phyloP scores from a whole-genome alignment of 2,329 filamentous ascomycete genomes.

The Aspergillus nomiae region DNA sequence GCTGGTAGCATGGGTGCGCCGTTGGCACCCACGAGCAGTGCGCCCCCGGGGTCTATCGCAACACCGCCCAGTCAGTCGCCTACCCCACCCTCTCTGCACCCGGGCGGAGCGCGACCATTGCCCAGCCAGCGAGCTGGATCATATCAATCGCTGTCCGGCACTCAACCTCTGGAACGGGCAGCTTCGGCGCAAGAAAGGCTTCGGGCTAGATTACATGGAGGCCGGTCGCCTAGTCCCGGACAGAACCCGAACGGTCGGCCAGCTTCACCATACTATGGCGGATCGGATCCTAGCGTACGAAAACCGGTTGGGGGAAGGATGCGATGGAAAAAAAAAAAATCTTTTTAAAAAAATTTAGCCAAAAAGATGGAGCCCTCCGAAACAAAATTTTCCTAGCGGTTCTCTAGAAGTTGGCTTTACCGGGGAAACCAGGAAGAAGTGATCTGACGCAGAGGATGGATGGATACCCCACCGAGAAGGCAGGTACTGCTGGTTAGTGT shows the following conservation, averaged over 20 bases:
- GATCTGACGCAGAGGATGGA: conserved; percentile 2
- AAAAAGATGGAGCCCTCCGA: no score
- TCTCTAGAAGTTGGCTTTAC: neutral
- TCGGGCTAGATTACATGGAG: conserved; percentile 75
- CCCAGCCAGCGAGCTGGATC: conserved; percentile 74
- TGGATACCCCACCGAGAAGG: neutral
- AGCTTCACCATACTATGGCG: conserved; percentile 20
- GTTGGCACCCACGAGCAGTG: conserved; percentile 24
- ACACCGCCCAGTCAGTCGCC: conserved; percentile 31
- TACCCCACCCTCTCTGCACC: conserved; percentile 25
- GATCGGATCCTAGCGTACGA: conserved; percentile 32
- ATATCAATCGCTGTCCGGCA: conserved; percentile 60
- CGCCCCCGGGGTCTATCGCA: conserved; percentile 22
- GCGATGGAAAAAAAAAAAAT: neutral
- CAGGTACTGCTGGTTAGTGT: conserved; percentile 17
- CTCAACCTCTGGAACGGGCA: conserved; percentile 27
- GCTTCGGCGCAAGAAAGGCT: conserved; percentile 73
- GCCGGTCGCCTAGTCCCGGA: conserved; percentile 37
- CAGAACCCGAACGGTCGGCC: conserved; percentile 18
- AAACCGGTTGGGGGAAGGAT: conserved; percentile 34
- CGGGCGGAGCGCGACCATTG: conserved; percentile 57
- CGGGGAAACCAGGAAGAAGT: conserved; percentile 1
- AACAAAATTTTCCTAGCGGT: no score
- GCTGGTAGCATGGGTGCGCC: conserved; percentile 26
- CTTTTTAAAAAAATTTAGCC: no score